Evolutionary conservation across 352 stramenopile genomes (phyloP), one percentile per base, ranked within the genome.

Genomic region (Pythium pectinolyticum): DNA sequence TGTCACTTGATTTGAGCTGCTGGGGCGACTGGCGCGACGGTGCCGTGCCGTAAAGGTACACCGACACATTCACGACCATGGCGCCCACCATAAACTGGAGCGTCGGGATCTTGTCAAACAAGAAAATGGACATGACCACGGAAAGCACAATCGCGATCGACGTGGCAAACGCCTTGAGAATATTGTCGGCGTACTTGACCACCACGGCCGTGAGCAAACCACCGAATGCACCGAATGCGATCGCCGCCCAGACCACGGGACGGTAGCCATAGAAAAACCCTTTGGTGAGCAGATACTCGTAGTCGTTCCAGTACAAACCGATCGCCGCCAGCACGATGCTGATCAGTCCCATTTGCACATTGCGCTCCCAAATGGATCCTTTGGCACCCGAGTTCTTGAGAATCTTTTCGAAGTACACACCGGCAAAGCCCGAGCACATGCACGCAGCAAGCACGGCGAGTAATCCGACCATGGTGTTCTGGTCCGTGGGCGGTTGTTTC

Each of bases 361-460:
- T 94, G 47, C 84, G 84, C 45, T 94, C 84, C 86, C 86, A 92
- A 20, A 94, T 67, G 24, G 86, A 80, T 10, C 76, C 75, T 46
- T 82, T 89, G 19, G 73, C 77, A 30, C 75, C 73, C 5, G 66
- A 46, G 49, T 75, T 77, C 73, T 95, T 95, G 27, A 95, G 77
- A 50, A 95, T 92, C 64, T 90, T 89, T 52, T 95, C 86, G 73
- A 93, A 92, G 73, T 95, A 95, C 12, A 92, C 86, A 22, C 84
- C 86, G 0, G 86, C 86, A 60, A 95, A 92, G 31, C 86, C 86
- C 50, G 86, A 95, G 71, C 83, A 91, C 34, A 92, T 71, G 48
- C 84, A 92, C 19, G 83, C 82, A 9, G 75, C 73, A 34, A 94
- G 46, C 53, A 93, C 84, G 10, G 84, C 85, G 30, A 89, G 24